Conservation (phyloP, 257 asterid genomes). For the Solanum paucissectum region DNA sequence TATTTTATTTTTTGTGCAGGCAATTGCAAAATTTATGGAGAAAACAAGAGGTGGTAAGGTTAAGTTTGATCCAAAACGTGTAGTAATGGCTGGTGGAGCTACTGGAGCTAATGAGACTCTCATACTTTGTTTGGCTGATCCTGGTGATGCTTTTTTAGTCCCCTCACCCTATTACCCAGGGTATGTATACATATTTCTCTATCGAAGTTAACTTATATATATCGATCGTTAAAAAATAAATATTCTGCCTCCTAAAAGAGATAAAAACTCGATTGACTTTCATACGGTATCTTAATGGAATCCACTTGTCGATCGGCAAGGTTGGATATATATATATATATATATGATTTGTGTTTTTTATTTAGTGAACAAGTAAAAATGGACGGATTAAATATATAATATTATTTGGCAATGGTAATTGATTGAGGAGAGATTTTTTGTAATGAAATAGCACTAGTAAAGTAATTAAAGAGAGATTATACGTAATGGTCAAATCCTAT, state of each 20-base stretch:
- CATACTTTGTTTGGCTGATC: conserved; percentile 62
- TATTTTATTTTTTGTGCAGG: conserved; percentile 22
- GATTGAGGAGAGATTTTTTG: neutral
- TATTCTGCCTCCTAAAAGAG: neutral
- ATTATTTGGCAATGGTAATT: neutral
- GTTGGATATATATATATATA: too few relatives aligned
- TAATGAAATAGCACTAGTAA: neutral
- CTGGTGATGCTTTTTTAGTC: conserved; percentile 61
- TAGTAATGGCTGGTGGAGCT: conserved; percentile 85
- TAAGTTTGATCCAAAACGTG: conserved; percentile 46
- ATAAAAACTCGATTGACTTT: neutral
- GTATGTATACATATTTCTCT: conserved; percentile 15
- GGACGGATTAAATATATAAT: too few relatives aligned
- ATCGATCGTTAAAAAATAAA: neutral
- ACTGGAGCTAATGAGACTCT: conserved; percentile 67
- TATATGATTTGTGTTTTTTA: neutral
- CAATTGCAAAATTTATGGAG: conserved; percentile 59
- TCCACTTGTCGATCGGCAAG: too few relatives aligned
- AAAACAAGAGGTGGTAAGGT: conserved; percentile 49
- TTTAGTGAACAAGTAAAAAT: too few relatives aligned
- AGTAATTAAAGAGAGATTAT: neutral
- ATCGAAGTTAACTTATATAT: neutral
- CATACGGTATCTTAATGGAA: neutral
- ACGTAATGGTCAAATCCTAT: neutral
- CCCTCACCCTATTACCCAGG: conserved; percentile 84